Evolutionary conservation across 345 rosid species (phyloP), one percentile per base, ranked within the genome.

Genomic region (Kandelia obovata): DNA sequence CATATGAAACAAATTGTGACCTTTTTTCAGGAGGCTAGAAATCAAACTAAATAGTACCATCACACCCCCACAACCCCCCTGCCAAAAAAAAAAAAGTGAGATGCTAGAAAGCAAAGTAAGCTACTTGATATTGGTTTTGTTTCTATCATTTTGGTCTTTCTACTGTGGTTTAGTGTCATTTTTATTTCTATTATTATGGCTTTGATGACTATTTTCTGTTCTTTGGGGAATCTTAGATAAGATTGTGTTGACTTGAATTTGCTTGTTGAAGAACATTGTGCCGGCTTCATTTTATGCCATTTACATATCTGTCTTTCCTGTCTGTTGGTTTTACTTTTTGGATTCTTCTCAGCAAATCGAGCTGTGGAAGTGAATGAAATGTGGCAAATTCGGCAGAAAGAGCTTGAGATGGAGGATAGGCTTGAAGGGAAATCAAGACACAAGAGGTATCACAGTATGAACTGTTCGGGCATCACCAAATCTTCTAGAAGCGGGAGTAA

Each of bases 381-480:
- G 94, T 93, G 98, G 95, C 85, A 82, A 35, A 72, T 69, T 53
- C 87, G 92, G 51, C 81, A 88, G 70, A 89, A 91, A 83, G 97
- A 91, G 83, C 76, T 70, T 55, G 87, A 91, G 78, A 73, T 87
- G 64, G 83, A 79, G 64, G 80, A 83, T 70, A 84, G 80, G 61
- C 77, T 70, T 58, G 78, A 78, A 74, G 62, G 73, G 60, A 80
- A 82, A 77, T 73, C 89, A 58, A 78, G 73, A 73, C 78, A 75
- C 31, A 81, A 65, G 62, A 79, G 69, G 64, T 66, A 73, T 61
- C 65, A 75, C 53, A 16, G 46, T 70, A 79, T 77, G 77, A 74
- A 53, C 58, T 66, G 53, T 58, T 58, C 61, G 64, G 84, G 70
- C 65, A 64, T 28, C 21, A 70, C 25, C 47, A 61, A 53, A 25